phyloP scores from a whole-genome alignment of 1,284 basidiomycete genomes.

The Cystobasidium slooffiae region DNA sequence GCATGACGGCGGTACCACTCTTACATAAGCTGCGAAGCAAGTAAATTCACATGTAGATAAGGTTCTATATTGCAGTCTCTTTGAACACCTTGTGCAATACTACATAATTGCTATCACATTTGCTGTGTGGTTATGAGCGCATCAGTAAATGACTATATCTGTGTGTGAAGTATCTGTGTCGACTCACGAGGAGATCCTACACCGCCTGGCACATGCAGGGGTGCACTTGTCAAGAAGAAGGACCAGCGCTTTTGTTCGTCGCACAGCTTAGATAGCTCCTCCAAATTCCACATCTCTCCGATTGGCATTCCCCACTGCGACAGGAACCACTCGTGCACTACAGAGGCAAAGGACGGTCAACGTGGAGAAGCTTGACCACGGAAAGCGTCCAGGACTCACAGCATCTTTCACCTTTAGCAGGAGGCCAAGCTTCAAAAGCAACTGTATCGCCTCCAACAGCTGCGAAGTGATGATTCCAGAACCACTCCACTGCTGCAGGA shows the following conservation, averaged over 20 bases:
- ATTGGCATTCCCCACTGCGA: conserved; percentile 51
- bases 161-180: neutral
- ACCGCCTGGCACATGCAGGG: conserved; percentile 58
- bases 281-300: conserved; percentile 60
- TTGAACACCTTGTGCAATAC: neutral
- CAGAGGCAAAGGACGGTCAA: neutral
- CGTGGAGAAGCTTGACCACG: neutral
- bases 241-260: conserved; percentile 55
- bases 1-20: conserved; percentile 24
- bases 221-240: conserved; percentile 59
- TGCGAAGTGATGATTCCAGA: conserved; percentile 58
- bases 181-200: conserved; percentile 57
- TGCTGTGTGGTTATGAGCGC: neutral
- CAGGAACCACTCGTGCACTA: conserved; percentile 45
- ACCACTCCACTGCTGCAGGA: conserved; percentile 41
- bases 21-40: neutral
- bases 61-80: neutral
- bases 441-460: conserved; percentile 58
- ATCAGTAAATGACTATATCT: neutral
- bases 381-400: conserved; percentile 8
- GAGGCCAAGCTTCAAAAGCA: conserved; percentile 48
- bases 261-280: conserved; percentile 56
- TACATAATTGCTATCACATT: conserved; percentile 16
- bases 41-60: neutral
- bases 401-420: conserved; percentile 22